Percentiles rank a stretch among this genome's conserved stretches.
These are phyloP conservation scores for Areca catechu DNA, from an alignment of 176 grass and related monocot species.

Conservation along the genomic window DNA sequence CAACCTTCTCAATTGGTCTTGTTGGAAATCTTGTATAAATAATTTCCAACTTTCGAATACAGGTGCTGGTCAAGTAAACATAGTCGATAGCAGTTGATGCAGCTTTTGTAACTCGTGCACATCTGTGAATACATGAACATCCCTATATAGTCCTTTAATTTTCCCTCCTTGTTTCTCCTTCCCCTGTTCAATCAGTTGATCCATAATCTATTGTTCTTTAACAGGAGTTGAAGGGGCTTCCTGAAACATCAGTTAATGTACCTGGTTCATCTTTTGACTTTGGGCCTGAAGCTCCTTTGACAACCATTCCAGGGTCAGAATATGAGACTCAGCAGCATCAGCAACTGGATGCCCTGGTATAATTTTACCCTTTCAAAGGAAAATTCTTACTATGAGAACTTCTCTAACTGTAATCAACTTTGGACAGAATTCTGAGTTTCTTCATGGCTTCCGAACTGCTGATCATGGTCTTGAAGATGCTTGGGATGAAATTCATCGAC, in stretches of 20 bases:
- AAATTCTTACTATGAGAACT: background rate
- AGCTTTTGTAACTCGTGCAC: too few relatives aligned
- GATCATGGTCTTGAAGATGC: constrained; percentile 52
- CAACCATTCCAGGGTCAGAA: constrained; percentile 76
- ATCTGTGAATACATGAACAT: too few relatives aligned
- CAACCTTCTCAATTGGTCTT: too few relatives aligned
- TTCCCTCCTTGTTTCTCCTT: too few relatives aligned
- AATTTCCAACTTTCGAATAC: too few relatives aligned
- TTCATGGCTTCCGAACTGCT: constrained; percentile 25
- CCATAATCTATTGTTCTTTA: constrained; percentile 16
- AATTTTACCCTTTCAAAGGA: constrained; percentile 6
- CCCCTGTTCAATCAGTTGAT: too few relatives aligned
- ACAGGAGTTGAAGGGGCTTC: constrained; percentile 79
- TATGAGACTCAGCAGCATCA: constrained; percentile 69
- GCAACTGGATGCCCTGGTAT: constrained; percentile 43
- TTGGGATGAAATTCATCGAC: constrained; percentile 68
- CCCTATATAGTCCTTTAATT: too few relatives aligned
- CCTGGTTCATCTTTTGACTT: constrained; percentile 46
- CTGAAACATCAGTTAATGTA: constrained; percentile 53
- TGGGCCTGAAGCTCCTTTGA: constrained; percentile 39
- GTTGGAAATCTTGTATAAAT: too few relatives aligned
- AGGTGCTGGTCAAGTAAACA: too few relatives aligned
- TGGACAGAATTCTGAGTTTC: constrained; percentile 51
- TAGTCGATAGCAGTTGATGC: too few relatives aligned
- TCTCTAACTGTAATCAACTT: constrained; percentile 28